Base-by-base conservation (phyloP, 192 early-diverging fungal species). In the Backusella liffmaniae region DNA sequence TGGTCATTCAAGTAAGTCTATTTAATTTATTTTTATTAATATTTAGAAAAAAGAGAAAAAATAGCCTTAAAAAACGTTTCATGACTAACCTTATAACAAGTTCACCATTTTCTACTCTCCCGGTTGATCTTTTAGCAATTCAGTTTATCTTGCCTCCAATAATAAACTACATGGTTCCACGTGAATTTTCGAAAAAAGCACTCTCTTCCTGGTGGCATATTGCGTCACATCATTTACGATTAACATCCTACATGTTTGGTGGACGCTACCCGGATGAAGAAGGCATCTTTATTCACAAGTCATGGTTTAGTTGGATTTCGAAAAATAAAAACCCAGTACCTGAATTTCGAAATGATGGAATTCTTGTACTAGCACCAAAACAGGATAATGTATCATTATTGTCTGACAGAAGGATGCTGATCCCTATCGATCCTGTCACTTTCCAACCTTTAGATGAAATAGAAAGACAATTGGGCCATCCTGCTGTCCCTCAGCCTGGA, bases 191-290 rank as follows among this genome's bases (percentile, higher is more conserved):
- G 51, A 76, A 80, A 26, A 73, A 73, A 42, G 41, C 67, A 8
- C 21, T 74, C 53, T 68, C 35, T 10, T 39, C 34, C 10, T 98
- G 96, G 93, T 96, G 95, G 90, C 80, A 80, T 21, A 67, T 87
- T n/a, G 84, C 90, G 1, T 90, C 95, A 6, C 79, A 81, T 10
- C 56, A 73, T 4, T 78, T 95, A 41, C 90, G 96, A 15, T 79
- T 99, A 46, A 89, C 91, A 1, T 91, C 92, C 66, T 98, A 96
- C 75, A 86, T 99, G 80, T 89, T 97, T 76, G 82, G 84, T 9
- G 95, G 92, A 21, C 85, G 89, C 18, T 80, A 84, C 62, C 73
- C 83, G 6, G 86, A 90, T 10, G 97, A 98, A 78, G 96, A 98
- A 80, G 56, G 56, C 26, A 23, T 30, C 9, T 62, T 62, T 4